phyloP scores from a whole-genome alignment of 176 grass and related monocot species.

The Carex pumila region DNA sequence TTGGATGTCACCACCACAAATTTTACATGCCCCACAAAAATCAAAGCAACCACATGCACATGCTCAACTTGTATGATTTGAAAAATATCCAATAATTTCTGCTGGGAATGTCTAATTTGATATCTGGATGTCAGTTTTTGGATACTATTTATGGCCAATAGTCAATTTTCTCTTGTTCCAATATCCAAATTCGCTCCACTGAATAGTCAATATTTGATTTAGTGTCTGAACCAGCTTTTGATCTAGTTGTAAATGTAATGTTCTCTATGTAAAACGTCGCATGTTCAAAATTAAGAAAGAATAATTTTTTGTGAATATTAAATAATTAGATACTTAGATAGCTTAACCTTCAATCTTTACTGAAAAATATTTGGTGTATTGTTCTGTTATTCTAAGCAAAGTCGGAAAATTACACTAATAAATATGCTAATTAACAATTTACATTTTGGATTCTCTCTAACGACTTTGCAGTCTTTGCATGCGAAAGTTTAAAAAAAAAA shows the following conservation, averaged over 20 bases:
- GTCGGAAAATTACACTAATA: not conserved
- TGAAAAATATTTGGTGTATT: not conserved
- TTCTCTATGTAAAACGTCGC: too few species aligned
- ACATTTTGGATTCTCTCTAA: too few species aligned
- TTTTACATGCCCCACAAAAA: not conserved
- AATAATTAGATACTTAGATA: too few species aligned
- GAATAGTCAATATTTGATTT: too few species aligned
- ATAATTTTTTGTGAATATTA: too few species aligned
- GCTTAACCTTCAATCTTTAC: too few species aligned
- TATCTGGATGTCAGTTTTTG: not conserved
- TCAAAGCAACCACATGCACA: not conserved
- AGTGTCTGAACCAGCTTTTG: too few species aligned
- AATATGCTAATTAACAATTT: not conserved
- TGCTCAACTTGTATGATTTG: not conserved
- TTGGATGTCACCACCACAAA: not conserved
- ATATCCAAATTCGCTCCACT: not conserved
- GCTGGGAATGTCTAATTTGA: not conserved
- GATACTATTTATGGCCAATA: not conserved
- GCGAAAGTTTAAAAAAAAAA: too few species aligned
- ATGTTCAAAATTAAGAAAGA: too few species aligned
- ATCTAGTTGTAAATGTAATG: too few species aligned
- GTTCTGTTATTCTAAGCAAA: not conserved
- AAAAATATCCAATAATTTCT: not conserved
- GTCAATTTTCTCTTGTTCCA: not conserved
- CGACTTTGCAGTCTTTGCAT: too few species aligned